phyloP scores from a whole-genome alignment of 139 green algal genomes.

The Coccomyxa sp. region DNA sequence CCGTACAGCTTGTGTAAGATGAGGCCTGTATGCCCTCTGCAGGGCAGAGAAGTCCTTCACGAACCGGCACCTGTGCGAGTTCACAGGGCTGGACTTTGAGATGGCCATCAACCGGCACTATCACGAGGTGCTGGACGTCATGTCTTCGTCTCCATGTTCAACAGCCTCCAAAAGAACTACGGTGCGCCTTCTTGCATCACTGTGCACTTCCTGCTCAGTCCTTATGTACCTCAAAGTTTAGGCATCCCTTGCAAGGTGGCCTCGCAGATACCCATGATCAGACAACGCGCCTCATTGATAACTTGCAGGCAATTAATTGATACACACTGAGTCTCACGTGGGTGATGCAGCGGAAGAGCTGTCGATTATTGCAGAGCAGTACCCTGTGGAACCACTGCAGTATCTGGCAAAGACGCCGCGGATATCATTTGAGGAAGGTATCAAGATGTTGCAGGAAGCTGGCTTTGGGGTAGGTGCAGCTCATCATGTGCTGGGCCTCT shows the following conservation, averaged over 20 bases:
- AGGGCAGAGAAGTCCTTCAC: conserved; percentile 94
- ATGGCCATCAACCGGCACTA: conserved; percentile 98
- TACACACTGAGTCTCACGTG: not conserved
- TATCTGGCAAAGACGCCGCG: conserved; percentile 73
- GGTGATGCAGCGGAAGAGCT: conserved; percentile 54
- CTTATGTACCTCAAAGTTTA: no score
- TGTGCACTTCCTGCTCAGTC: no score
- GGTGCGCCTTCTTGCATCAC: not conserved
- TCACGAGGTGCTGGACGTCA: conserved; percentile 92
- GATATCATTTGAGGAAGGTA: conserved; percentile 89
- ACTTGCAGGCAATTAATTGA: not conserved
- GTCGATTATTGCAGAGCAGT: conserved; percentile 77
- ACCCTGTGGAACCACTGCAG: conserved; percentile 82
- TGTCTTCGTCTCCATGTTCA: conserved; percentile 95
- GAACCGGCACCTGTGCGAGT: conserved; percentile 98
- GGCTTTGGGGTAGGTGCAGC: conserved; percentile 37
- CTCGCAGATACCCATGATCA: no score
- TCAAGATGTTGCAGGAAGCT: conserved; percentile 85
- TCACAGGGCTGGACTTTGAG: conserved; percentile 98
- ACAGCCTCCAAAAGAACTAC: conserved; percentile 63
- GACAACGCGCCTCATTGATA: no score
- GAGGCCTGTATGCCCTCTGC: conserved; percentile 8
- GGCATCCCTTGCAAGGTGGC: no score
- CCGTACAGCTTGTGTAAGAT: no score
- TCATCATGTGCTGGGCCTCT: not conserved